Evolutionary conservation across 768 basidiomycete genomes (phyloP), one percentile per base, ranked within the genome.

Genomic region (Ramaria rubella): DNA sequence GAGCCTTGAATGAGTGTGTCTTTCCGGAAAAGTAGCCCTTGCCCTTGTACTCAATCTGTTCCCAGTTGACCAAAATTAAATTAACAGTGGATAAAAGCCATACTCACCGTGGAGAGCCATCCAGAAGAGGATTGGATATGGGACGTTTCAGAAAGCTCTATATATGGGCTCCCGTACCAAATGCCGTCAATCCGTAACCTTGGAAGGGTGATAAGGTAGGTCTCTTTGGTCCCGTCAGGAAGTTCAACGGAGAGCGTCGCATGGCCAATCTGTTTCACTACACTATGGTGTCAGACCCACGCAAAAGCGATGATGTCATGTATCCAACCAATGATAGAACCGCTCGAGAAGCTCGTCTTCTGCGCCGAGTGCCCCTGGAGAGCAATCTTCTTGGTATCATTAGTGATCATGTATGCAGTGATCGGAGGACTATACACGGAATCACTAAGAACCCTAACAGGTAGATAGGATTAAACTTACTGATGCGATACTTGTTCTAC

Each of bases 401-500:
- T 97, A 72, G 85, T 81, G 62, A 97, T 90, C 68, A 82, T 78
- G 71, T 94, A 95, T 23, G 85, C 90, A 42, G 90, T 90, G 63
- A 90, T 85, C 7, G 89, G 87, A 1, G 89, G 87, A 66, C 52
- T 54, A 38, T 1, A 52, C 5, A 42, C 24, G 23, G 43, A 40
- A 2, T 54, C 12, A 30, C 21, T 17, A 42, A 14, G 21, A 40
- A 9, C 31, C 14, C 24, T 19, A 52, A 60, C 31, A 62, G 52
- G 75, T 69, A 38, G 72, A 5, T n/a, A 75, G 36, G 74, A 75
- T 65, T 36, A 21, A 12, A 44, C 52, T 21, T 17, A 54, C 52
- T 99, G 95, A 67, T 99, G 95, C 21, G 95, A 97, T 46, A 97
- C 95, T 67, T 97, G 94, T 72, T 97, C 94, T 3, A 94, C 92